Percentiles rank a stretch among this genome's conserved stretches.
Evolutionary conservation across 257 asterid species (phyloP).

Genomic region (Craterostigma plantagineum): DNA sequence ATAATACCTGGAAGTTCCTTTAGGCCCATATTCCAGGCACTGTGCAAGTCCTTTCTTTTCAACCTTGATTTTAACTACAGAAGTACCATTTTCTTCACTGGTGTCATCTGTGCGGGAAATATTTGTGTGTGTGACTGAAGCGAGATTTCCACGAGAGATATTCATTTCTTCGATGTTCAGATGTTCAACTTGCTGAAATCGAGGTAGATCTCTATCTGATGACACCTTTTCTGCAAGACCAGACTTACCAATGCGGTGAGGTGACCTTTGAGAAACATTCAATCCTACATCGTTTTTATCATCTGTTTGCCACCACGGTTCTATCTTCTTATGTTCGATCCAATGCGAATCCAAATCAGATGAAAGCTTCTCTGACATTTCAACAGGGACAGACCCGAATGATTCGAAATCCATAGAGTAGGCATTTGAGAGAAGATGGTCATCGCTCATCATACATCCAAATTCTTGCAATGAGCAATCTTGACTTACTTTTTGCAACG

Average conservation of each 20-base stretch:
- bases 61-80: constrained; percentile 9
- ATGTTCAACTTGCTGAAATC: too few relatives aligned
- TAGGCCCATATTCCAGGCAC: constrained; percentile 13
- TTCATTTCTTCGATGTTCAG: constrained; percentile 11
- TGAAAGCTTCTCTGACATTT: constrained; percentile 1
- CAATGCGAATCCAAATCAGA: too few relatives aligned
- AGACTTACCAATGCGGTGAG: constrained; percentile 9
- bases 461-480: constrained; percentile 18
- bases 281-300: constrained; percentile 13
- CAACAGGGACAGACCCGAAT: constrained; percentile 10
- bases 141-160: constrained; percentile 5
- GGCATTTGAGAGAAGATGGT: too few relatives aligned
- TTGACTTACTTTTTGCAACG: constrained; percentile 14
- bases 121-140: neutral
- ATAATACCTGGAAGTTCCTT: constrained; percentile 27
- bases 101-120: too few relatives aligned
- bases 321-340: too few relatives aligned
- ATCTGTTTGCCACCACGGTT: too few relatives aligned
- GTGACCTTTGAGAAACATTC: constrained; percentile 26
- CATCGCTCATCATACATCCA: too few relatives aligned
- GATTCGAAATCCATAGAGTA: constrained; percentile 8
- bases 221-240: constrained; percentile 15
- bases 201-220: constrained; percentile 7
- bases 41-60: constrained; percentile 12
- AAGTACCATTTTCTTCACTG: constrained; percentile 13